These are phyloP conservation scores for Hygrophila difformis DNA, from an alignment of 257 asterid genomes.

Conservation along the genomic window DNA sequence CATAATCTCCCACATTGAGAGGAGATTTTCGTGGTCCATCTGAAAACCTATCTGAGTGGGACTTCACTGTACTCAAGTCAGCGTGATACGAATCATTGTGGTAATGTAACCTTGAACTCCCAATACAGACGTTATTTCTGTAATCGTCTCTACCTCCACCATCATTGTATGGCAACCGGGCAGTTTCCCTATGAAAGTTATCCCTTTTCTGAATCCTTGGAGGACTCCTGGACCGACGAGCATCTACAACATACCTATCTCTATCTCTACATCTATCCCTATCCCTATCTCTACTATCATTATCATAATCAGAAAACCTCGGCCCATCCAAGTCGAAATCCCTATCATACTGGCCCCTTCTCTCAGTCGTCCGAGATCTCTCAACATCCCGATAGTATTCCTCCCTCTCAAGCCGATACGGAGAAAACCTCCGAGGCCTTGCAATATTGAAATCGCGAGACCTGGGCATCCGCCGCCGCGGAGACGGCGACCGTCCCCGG, in stretches of 20 bases:
- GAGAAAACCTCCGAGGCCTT: constrained; percentile 20
- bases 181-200: constrained; percentile 19
- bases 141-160: constrained; percentile 25
- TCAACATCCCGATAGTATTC: constrained; percentile 23
- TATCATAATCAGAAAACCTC: constrained; percentile 17
- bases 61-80: constrained; percentile 20
- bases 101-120: constrained; percentile 13
- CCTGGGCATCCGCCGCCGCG: constrained; percentile 20
- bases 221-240: constrained; percentile 24
- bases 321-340: constrained; percentile 7
- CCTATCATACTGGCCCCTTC: constrained; percentile 15
- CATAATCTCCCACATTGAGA: constrained; percentile 12
- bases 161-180: constrained; percentile 16
- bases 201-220: constrained; percentile 13
- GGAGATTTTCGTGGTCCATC: constrained; percentile 25
- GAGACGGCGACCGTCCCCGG: constrained; percentile 30
- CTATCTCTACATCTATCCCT: no score
- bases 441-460: constrained; percentile 17
- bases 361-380: constrained; percentile 23
- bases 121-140: constrained; percentile 12
- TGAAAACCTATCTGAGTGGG: constrained; percentile 20
- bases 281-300: no score
- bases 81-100: constrained; percentile 13
- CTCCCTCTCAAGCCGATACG: constrained; percentile 14
- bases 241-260: constrained; percentile 15